Base-by-base conservation (phyloP, 2,329 filamentous ascomycete species). In the Colletotrichum cordylinicola region DNA sequence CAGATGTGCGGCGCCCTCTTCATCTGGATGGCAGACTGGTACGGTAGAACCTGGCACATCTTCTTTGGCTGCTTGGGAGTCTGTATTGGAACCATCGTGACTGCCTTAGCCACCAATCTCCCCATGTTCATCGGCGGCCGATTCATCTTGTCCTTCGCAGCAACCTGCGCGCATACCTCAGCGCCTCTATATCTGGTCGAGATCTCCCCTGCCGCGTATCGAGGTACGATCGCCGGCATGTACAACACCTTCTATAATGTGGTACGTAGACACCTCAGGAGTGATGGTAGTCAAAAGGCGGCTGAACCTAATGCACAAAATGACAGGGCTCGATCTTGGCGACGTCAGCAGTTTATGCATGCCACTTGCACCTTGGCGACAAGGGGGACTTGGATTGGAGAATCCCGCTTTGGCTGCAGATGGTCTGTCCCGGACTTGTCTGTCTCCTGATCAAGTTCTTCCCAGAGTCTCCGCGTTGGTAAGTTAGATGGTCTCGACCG, bases 131-230 rank as follows among this genome's bases (percentile, higher is more conserved):
- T 92, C 80, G 89, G 84, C 18, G 87, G 87, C 2, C 85, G 88
- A 8, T 90, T 89, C 78, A 77, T 90, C 2, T 80, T 90, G 9
- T 86, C 86, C 3, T 90, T 89, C 78, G 91, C 91, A 67, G 90
- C 91, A 35, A 88, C 89, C 1, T 89, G 92, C 67, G 88, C 89
- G 3, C 86, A 88, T 15, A 88, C 88, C 4, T 90, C 91, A 1
- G 91, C 90, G 0, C 91, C 91, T 0, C 87, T 91, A 10, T 92
- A 91, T 78, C 87, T 91, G 12, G 89, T 91, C 24, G 91, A 93
- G 80, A 90, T 92, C 69, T 86, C 90, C 0, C 91, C 92, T 73
- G 91, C 92, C 1, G 85, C 87, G 3, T 90, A 90, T 78, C 88
- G 91, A 67, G 91, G 89, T 29, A 86, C 91, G 3, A 84, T 92